A percentile compares a stretch with the other conserved stretches of the same genome.
These are phyloP conservation scores for Komagataella pseudopastoris DNA, from an alignment of 805 yeast species.

Conservation along the genomic window DNA sequence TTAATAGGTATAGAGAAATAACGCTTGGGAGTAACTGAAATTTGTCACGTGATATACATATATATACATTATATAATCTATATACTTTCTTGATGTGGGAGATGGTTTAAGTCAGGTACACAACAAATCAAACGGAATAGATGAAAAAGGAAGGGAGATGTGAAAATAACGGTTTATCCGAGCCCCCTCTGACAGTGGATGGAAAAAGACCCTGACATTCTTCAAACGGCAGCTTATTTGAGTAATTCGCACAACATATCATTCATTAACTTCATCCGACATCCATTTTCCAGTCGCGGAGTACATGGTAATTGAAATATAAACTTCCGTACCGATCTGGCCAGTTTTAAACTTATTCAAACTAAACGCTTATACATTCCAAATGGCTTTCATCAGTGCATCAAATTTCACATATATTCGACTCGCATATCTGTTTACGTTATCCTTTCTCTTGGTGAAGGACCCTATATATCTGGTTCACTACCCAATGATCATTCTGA, in stretches of 20 bases:
- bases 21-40: not conserved
- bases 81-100: too few relatives aligned
- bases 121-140: too few relatives aligned
- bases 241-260: too few relatives aligned
- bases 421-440: slow-evolving; percentile 26
- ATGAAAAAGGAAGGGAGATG: too few relatives aligned
- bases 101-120: too few relatives aligned
- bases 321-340: not conserved
- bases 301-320: not conserved
- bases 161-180: too few relatives aligned
- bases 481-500: slow-evolving; percentile 32
- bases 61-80: too few relatives aligned
- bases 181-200: too few relatives aligned
- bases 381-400: not conserved
- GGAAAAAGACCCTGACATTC: too few relatives aligned
- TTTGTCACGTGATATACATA: slow-evolving; percentile 23
- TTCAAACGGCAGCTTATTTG: too few relatives aligned
- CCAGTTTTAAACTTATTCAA: not conserved
- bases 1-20: not conserved
- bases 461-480: slow-evolving; percentile 30
- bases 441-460: slow-evolving; percentile 32
- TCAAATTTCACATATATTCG: slow-evolving; percentile 30
- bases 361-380: not conserved
- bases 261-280: not conserved
- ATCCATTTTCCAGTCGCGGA: not conserved